phyloP scores from a whole-genome alignment of 768 basidiomycete species.

The Collybia sp. region DNA sequence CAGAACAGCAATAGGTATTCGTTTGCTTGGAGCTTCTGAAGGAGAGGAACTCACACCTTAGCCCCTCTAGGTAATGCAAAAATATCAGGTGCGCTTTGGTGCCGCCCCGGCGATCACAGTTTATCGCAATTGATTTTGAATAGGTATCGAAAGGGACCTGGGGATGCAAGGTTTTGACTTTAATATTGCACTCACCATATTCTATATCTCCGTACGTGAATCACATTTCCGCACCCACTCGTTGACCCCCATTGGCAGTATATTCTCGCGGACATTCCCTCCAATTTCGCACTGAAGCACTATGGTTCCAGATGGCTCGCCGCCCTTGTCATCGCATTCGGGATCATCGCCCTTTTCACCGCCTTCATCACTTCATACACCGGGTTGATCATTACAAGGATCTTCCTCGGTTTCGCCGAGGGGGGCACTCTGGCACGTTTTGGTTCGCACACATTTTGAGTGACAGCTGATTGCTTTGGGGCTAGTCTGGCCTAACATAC shows the following conservation, averaged over 20 bases:
- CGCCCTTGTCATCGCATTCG: slow-evolving; percentile 14
- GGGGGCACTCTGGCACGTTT: slow-evolving; percentile 16
- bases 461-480: not conserved
- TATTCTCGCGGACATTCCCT: slow-evolving; percentile 16
- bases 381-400: slow-evolving; percentile 16
- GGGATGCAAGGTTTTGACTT: slow-evolving; percentile 29
- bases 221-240: not conserved
- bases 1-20: slow-evolving; percentile 17
- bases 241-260: slow-evolving; percentile 5
- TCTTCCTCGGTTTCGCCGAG: slow-evolving; percentile 19
- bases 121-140: not conserved
- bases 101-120: too few relatives aligned
- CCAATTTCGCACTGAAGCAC: slow-evolving; percentile 15
- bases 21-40: not conserved
- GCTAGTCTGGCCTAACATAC: slow-evolving; percentile 15
- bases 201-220: slow-evolving; percentile 21
- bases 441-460: too few relatives aligned
- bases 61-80: slow-evolving; percentile 15
- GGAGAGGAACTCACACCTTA: not conserved
- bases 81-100: slow-evolving; percentile 10
- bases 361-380: slow-evolving; percentile 17
- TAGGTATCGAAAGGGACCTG: slow-evolving; percentile 27
- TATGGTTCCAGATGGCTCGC: slow-evolving; percentile 17
- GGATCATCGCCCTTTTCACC: slow-evolving; percentile 14
- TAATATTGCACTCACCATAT: slow-evolving; percentile 29